These are phyloP conservation scores for Rehmannia glutinosa DNA, from an alignment of 257 asterid genomes.

Conservation along the genomic window DNA sequence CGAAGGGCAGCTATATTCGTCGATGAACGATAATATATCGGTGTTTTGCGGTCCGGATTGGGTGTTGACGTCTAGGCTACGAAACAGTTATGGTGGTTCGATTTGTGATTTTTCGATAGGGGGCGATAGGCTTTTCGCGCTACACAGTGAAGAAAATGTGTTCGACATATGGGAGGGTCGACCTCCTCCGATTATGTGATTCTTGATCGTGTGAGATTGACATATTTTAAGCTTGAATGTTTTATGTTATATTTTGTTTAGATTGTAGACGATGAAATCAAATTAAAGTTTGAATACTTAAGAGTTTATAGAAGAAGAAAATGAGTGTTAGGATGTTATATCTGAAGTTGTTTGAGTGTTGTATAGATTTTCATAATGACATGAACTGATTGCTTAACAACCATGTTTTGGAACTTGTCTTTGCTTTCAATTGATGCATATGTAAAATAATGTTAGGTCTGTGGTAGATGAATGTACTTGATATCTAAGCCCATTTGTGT, in stretches of 20 bases:
- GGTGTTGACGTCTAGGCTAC: constrained; percentile 69
- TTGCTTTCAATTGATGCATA: constrained; percentile 24
- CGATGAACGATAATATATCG: constrained; percentile 82
- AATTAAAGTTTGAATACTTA: constrained; percentile 3
- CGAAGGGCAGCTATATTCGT: constrained; percentile 75
- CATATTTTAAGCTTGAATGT: not conserved
- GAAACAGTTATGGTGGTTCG: constrained; percentile 82
- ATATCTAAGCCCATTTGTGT: constrained; percentile 1
- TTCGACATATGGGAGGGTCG: constrained; percentile 86
- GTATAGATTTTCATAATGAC: constrained; percentile 23
- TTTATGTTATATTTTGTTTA: constrained; percentile 14
- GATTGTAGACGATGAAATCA: constrained; percentile 12
- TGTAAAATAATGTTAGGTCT: constrained; percentile 9
- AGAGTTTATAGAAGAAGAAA: constrained; percentile 15
- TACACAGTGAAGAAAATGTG: constrained; percentile 88
- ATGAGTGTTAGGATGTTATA: too few species aligned
- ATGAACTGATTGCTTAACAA: constrained; percentile 45
- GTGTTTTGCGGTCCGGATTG: constrained; percentile 86
- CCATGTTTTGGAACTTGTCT: constrained; percentile 22
- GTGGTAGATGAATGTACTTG: constrained; percentile 16
- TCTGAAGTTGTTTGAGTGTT: constrained; percentile 30
- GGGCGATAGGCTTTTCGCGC: constrained; percentile 78
- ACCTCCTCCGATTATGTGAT: constrained; percentile 60
- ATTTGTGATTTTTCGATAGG: constrained; percentile 90
- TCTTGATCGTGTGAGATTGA: constrained; percentile 9